These are phyloP conservation scores for Acer yangbiense DNA, from an alignment of 345 rosid species.

Conservation along the genomic window DNA sequence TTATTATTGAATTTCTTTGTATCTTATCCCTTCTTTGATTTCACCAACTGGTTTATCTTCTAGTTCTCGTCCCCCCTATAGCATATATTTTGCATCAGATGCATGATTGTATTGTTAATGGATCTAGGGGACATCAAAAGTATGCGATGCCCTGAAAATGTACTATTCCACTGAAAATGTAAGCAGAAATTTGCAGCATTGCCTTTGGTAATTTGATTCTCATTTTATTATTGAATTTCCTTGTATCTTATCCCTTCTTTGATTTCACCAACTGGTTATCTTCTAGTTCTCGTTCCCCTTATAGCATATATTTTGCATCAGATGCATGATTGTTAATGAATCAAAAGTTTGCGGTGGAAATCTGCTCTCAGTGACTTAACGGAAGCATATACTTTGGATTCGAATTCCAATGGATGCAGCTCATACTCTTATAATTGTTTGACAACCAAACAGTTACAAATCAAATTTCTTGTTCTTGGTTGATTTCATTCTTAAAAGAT, in stretches of 20 bases:
- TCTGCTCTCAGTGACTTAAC: conserved; percentile 30
- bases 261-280: conserved; percentile 34
- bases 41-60: conserved; percentile 38
- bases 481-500: no score
- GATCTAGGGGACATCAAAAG: conserved; percentile 14
- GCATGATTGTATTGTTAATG: conserved; percentile 19
- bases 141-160: no score
- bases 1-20: neutral
- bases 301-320: conserved; percentile 38
- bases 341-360: no score
- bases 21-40: conserved; percentile 17
- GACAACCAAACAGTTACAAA: no score
- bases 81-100: conserved; percentile 40
- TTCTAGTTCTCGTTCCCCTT: conserved; percentile 43
- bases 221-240: neutral
- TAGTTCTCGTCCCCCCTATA: conserved; percentile 39
- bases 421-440: no score
- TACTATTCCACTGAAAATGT: conserved; percentile 27
- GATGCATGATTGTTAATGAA: conserved; percentile 38
- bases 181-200: conserved; percentile 11
- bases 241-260: conserved; percentile 13
- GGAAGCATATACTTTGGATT: conserved; percentile 19
- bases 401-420: conserved; percentile 1
- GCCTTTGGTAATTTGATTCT: neutral
- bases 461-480: no score